Percentiles rank a stretch among this genome's conserved stretches.
phyloP scores from a whole-genome alignment of 2,329 filamentous ascomycete species.

The Mollisia scopiformis region DNA sequence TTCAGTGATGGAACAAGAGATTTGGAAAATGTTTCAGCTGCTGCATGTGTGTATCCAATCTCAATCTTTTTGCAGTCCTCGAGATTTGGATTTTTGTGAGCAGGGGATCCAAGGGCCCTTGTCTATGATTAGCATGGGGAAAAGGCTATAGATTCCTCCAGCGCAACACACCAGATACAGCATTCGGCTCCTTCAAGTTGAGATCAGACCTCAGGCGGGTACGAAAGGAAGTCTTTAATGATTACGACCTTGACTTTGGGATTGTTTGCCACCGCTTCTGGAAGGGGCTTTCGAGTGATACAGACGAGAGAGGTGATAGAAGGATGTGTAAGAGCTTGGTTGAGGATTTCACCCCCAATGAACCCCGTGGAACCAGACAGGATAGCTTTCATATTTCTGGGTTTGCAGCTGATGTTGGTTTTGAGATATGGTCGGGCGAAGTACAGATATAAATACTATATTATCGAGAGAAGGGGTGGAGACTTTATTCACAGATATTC shows the following conservation, averaged over 20 bases:
- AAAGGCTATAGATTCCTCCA: no score
- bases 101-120: conserved; percentile 26
- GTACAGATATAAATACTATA: neutral
- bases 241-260: conserved; percentile 54
- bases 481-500: no score
- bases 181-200: conserved; percentile 46
- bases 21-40: conserved; percentile 35
- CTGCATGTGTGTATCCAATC: conserved; percentile 38
- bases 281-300: conserved; percentile 52
- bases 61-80: conserved; percentile 36
- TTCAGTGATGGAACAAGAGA: conserved; percentile 20
- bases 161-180: conserved; percentile 49
- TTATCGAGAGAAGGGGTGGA: no score
- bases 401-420: no score
- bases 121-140: conserved; percentile 4
- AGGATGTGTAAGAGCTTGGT: conserved; percentile 50
- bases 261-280: conserved; percentile 44
- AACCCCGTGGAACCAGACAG: conserved; percentile 60
- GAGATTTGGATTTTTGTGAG: conserved; percentile 27
- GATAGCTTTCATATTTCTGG: conserved; percentile 57
- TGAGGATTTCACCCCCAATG: conserved; percentile 56
- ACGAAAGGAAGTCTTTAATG: conserved; percentile 55
- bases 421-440: neutral
- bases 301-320: conserved; percentile 54
- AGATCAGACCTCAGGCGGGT: conserved; percentile 47